Evolutionary conservation across 345 rosid genomes (phyloP), one percentile per base, ranked within the genome.

Genomic region (Camelina neglecta): DNA sequence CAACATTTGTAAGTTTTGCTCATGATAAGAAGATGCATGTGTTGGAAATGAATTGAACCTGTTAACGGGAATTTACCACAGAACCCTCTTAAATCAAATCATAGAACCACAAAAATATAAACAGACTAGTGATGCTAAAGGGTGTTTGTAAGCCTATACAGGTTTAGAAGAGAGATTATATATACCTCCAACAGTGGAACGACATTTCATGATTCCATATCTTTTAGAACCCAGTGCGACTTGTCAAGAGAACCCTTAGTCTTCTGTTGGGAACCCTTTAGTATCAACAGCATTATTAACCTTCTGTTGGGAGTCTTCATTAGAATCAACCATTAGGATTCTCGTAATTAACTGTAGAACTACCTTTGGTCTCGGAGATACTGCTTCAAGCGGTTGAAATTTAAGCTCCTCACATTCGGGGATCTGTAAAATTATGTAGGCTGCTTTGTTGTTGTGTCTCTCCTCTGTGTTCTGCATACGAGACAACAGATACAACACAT

Each of bases 291-390:
- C 36, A 8, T 18, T 67, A 45, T 51, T 68, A 45, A 42, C 29
- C 80, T 69, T 76, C 9, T 45, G 60, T 41, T 69, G 58, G 21
- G 21, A 21, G 8, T 75, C 69, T 60, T 60, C 79, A 69, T 50
- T 70, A 70, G 71, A 57, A 38, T 58, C 72, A 50, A 50, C 39
- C 29, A 21, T 31, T 16, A 49, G 57, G 41, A 74, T 26, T 63
- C 35, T 53, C 38, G 15, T 56, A 45, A 62, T 42, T 18, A 55
- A 39, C 26, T 69, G 48, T 65, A 44, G 24, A 63, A 69, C 6
- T 69, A 79, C 82, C 82, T 79, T 79, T 57, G 82, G 82, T 56
- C 75, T 74, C 26, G 75, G 75, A 69, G 82, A 45, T 44, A 72
- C 81, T 62, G 82, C 82, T 62, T 79, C 79, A 6, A 79, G 58